Evolutionary conservation across 495 filamentous ascomycete genomes (phyloP), one percentile per base, ranked within the genome.

Genomic region (Trichoderma virens): DNA sequence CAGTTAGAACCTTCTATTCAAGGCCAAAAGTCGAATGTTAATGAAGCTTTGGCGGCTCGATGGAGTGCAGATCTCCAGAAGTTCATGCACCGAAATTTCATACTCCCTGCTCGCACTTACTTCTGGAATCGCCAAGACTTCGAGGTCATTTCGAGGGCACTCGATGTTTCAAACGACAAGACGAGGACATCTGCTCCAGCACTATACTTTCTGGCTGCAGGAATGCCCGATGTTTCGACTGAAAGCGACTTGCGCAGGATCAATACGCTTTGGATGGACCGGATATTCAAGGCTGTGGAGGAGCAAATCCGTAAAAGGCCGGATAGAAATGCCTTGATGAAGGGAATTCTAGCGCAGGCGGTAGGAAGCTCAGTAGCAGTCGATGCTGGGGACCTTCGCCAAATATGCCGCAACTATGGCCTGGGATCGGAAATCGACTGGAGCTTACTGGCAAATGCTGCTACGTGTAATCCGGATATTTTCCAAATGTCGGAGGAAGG

Each of bases 391-490:
- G 75, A 72, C 16, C 72, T 85, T 7, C 76, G 74, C 13, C 28
- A 56, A 0, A 68, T 83, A 38, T 82, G 78, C 62, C 73, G 72
- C 20, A 61, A 73, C 14, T 74, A 78, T 67, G 80, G 71, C 1
- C 65, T 82, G 13, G 41, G 62, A 3, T 66, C 73, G 25, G 68
- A 78, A 18, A 78, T 80, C 8, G 77, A 88, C 47, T 92, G 89
- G 89, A 75, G 71, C 27, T 68, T 92, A 8, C 73, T 90, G 3
- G 78, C 84, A 27, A 76, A 85, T 60, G 74, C 88, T 13, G 75
- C 90, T 18, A 78, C 85, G 45, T 81, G 89, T 23, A 88, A 90
- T 64, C 79, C 85, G 3, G 87, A 91, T 69, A 81, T 89, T 13
- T 91, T 91, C 67, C 73, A 90, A 16, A 67, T 78, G 11, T 68